Evolutionary conservation across 805 yeast species (phyloP), one percentile per base, ranked within the genome.

Genomic region (Lipomyces spencermartinsiae): DNA sequence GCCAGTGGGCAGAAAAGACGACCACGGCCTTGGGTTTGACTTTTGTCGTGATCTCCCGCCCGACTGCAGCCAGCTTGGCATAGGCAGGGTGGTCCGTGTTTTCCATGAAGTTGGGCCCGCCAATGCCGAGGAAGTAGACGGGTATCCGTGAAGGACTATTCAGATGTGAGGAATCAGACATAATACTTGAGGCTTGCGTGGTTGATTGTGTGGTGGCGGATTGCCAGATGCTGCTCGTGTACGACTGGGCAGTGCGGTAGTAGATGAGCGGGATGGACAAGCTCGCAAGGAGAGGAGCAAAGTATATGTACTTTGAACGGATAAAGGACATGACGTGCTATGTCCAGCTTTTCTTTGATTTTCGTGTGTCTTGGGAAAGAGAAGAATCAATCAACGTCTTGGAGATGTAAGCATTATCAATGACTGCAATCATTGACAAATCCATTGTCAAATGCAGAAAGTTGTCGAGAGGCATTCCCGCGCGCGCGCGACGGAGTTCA

Each of bases 1-100:
- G 89, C 92, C 93, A 91, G 76, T 91, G 96, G 0, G 93, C 95
- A 46, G 92, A 87, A 2, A 90, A 85, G 58, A 86, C 84, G 37
- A 90, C 76, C 16, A 91, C 80, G 65, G 84, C 89, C 70, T 87
- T 87, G 6, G 94, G 94, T 25, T 29, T 25, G 33, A 53, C 33
- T 4, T 9, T 73, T 0, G 78, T 74, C 62, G 81, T 80, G 70
- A 90, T 86, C 46, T 78, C 76, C 16, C 75, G 68, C 1, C 95
- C 95, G 4, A 88, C 68, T 22, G 77, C 71, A 57, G 80, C 77
- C 7, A 87, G 81, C 2, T 78, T 79, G 25, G 81, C 79, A 80
- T 84, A 89, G 0, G 93, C 93, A 49, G 89, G 85, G n/a, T 86
- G 86, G 61, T 33, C 64, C 46, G 88, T 85, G 19, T 86, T 86